Percentiles rank a stretch among this genome's conserved stretches.
Conservation (phyloP, 768 basidiomycete species). For the Suillus subalutaceus region DNA sequence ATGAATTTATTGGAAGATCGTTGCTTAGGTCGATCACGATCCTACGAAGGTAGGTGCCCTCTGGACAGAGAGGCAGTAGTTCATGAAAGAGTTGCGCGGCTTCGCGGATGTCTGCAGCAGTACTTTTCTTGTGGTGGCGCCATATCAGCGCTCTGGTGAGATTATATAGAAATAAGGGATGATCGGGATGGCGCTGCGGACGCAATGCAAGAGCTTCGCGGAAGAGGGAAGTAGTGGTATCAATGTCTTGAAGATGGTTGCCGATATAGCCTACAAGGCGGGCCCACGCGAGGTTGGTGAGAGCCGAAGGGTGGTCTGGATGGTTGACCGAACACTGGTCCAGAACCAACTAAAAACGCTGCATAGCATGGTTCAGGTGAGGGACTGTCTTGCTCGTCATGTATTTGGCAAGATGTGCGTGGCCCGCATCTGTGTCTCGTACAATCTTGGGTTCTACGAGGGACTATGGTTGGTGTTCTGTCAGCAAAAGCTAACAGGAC, state of each 20-base stretch:
- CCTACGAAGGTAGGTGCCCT: not conserved
- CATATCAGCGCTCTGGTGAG: not conserved
- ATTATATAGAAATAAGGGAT: not conserved
- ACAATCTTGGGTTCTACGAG: not conserved
- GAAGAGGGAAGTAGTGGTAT: not conserved
- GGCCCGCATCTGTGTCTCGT: not conserved
- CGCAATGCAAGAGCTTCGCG: not conserved
- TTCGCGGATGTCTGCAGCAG: not conserved
- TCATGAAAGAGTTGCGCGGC: no score
- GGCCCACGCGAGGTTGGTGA: not conserved
- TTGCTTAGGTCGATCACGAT: not conserved
- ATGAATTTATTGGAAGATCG: no score
- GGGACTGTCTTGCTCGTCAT: not conserved
- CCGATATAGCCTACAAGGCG: not conserved
- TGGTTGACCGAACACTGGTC: not conserved
- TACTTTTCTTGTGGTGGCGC: not conserved
- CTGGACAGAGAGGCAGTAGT: not conserved
- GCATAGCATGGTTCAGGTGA: not conserved
- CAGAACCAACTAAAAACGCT: not conserved
- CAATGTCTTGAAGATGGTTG: not conserved
- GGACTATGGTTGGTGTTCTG: not conserved
- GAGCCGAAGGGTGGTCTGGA: not conserved
- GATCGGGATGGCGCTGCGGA: not conserved
- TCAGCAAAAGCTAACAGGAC: not conserved
- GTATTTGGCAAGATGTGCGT: not conserved